Evolutionary conservation across 106 monocot genomes (phyloP), one percentile per base, ranked within the genome.

Genomic region (Dendrobium nobile): DNA sequence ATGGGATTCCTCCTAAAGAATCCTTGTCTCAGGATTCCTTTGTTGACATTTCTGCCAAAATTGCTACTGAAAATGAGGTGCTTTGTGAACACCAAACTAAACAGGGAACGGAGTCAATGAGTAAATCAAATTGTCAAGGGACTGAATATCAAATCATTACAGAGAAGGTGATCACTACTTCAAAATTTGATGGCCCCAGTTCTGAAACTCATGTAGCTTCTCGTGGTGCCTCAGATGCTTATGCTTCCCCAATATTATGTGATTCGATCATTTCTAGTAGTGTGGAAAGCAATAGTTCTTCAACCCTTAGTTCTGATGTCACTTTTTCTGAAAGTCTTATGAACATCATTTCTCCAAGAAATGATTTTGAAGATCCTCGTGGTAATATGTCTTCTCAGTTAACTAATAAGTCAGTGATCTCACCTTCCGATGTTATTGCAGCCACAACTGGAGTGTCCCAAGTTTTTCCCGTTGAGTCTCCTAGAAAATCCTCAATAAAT

Each of bases 101-200:
- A 70, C 73, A 78, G 33, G 91, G 91, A 81, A 81, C 87, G 54
- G 79, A 80, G 61, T 72, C 72, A 78, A 37, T 67, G 45, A 47
- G 47, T 43, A 70, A 82, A 40, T 82, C n/a, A 5, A 79, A 24
- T 77, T 75, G 77, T 48, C 81, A 84, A 11, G 81, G 24, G 31
- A 28, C 72, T 16, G 79, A 86, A 77, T 76, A 67, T 82, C 26
- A 47, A 78, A 56, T 44, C 42, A 18, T 17, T 47, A 59, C 70
- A 16, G 73, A 61, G 19, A 56, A 54, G 9, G 77, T 47, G n/a
- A 44, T 54, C 80, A n/a, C 26, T 82, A 28, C 43, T 54, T 13
- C 79, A 67, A 83, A 70, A 70, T 67, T 79, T 74, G 58, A 77
- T 82, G 72, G 73, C 15, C 54, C 47, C 83, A 58, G 67, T 59